phyloP scores from a whole-genome alignment of 768 basidiomycete genomes.

The Rhizopogon rudus region DNA sequence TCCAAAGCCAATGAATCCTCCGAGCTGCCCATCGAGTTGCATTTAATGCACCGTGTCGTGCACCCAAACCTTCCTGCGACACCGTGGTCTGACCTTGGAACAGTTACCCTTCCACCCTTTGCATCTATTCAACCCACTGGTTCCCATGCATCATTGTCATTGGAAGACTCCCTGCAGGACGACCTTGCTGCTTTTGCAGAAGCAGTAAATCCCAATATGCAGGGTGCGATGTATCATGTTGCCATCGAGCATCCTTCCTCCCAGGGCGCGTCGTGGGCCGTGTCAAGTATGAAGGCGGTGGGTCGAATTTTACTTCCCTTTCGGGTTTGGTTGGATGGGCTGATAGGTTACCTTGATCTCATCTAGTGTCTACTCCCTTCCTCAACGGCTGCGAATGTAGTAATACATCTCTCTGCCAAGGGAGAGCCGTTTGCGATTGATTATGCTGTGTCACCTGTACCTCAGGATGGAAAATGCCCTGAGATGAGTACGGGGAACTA shows the following conservation, averaged over 20 bases:
- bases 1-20: not conserved
- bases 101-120: slow-evolving; percentile 16
- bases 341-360: slow-evolving; percentile 5
- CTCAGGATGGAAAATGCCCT: slow-evolving; percentile 68
- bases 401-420: slow-evolving; percentile 46
- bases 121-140: slow-evolving; percentile 31
- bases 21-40: not conserved
- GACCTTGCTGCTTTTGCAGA: slow-evolving; percentile 45
- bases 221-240: slow-evolving; percentile 62
- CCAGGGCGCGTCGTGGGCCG: slow-evolving; percentile 28
- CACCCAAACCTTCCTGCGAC: slow-evolving; percentile 25
- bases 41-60: slow-evolving; percentile 22
- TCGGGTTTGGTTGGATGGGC: slow-evolving; percentile 16
- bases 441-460: slow-evolving; percentile 64
- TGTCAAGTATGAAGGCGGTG: slow-evolving; percentile 33
- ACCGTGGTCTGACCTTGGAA: slow-evolving; percentile 21
- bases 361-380: slow-evolving; percentile 64
- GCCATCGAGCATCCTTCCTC: slow-evolving; percentile 51
- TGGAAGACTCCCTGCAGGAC: slow-evolving; percentile 36
- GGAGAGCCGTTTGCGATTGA: slow-evolving; percentile 60
- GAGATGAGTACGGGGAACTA: slow-evolving; percentile 16
- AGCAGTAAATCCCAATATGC: slow-evolving; percentile 30
- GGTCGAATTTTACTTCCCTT: slow-evolving; percentile 57
- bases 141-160: slow-evolving; percentile 29
- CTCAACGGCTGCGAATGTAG: slow-evolving; percentile 49